A percentile compares a stretch with the other conserved stretches of the same genome.
Evolutionary conservation across 352 stramenopile species (phyloP).

Genomic region (Phytopythium boreale): DNA sequence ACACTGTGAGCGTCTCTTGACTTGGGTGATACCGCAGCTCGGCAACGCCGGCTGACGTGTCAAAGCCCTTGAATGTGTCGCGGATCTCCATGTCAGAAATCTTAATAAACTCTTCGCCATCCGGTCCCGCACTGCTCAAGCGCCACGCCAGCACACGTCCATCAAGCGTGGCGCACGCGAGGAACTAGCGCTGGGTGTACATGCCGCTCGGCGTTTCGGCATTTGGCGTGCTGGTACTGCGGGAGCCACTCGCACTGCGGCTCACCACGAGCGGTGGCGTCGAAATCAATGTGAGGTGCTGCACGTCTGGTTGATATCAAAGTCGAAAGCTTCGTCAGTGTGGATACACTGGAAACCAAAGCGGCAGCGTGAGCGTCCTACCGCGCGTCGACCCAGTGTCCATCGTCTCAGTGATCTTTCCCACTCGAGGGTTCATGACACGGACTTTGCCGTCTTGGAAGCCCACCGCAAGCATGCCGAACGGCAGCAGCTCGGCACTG

Average conservation of each 20-base stretch:
- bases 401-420: conserved; percentile 58
- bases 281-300: conserved; percentile 61
- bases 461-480: conserved; percentile 62
- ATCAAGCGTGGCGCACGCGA: conserved; percentile 58
- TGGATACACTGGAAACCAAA: background rate
- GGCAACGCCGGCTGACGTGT: conserved; percentile 48
- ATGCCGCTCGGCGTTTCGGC: conserved; percentile 19
- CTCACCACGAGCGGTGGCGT: conserved; percentile 33
- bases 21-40: conserved; percentile 64
- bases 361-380: conserved; percentile 3
- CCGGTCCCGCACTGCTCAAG: conserved; percentile 25
- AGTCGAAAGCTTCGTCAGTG: background rate
- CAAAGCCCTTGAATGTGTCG: conserved; percentile 54
- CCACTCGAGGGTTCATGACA: conserved; percentile 56
- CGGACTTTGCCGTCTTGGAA: conserved; percentile 77
- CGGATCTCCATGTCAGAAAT: conserved; percentile 60
- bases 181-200: conserved; percentile 33
- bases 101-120: conserved; percentile 44
- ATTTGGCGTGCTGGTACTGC: conserved; percentile 8
- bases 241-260: conserved; percentile 28
- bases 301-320: conserved; percentile 36
- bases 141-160: conserved; percentile 56
- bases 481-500: conserved; percentile 58
- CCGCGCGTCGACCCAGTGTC: conserved; percentile 55
- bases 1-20: conserved; percentile 52